Base-by-base conservation (phyloP, 805 yeast species). In the Candida glaebosa region DNA sequence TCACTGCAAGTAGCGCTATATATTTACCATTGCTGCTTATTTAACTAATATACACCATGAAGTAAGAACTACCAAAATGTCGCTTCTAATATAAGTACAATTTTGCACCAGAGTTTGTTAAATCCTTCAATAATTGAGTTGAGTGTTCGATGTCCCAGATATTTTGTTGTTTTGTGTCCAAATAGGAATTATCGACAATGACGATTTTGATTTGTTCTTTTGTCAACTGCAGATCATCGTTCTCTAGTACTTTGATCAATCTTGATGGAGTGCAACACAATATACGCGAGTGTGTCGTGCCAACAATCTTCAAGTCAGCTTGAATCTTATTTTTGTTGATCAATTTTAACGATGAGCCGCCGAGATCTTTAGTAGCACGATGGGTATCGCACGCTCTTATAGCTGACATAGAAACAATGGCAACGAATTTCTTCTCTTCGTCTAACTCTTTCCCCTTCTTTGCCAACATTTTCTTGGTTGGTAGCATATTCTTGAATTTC, bases 301-400 rank as follows among this genome's bases (percentile, higher is more conserved):
- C 56, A 31, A 79, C 59, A 22, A 71, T 48, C 38, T 68, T 66
- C 40, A 77, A 53, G 53, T 87, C 96, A 33, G 81, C 82, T 24
- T 76, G 73, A 35, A 85, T 56, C 49, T 82, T 81, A 57, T 85
- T 87, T 63, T 87, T 87, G 47, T 82, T 77, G 53, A 87, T 87
- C 37, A 87, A 57, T 58, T 87, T 87, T 37, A 86, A 51, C 3
- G 88, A 76, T 0, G 81, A 76, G 8, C 78, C 73, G 31, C 67
- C 52, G n/a, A 69, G 44, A 41, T 52, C 72, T 57, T 62, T 71
- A 40, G 76, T 60, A 1, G 85, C 79, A 49, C 96, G 75, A 55
- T 77, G 83, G 2, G 88, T 73, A 53, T 90, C 96, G 54, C 96
- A 91, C 2, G 88, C 93, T 50, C 97, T 74, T 18, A 88, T 67